Percentiles rank a stretch among this genome's conserved stretches.
phyloP scores from a whole-genome alignment of 2,329 filamentous ascomycete genomes.

The Ustulina deusta region DNA sequence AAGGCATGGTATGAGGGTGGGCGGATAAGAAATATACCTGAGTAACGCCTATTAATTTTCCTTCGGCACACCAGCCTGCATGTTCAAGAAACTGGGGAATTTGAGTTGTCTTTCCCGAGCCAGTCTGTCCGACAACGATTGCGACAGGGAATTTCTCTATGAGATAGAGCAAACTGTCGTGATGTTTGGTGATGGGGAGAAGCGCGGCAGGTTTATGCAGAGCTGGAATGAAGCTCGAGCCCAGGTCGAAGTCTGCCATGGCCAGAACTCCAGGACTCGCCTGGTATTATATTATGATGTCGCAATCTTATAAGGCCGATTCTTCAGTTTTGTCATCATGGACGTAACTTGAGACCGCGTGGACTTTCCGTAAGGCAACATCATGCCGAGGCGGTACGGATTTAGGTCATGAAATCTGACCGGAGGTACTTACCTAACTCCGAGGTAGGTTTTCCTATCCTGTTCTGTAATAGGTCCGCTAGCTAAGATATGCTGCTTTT shows the following conservation, averaged over 20 bases:
- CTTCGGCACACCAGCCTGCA: conserved; percentile 88
- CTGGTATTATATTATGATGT: conserved; percentile 23
- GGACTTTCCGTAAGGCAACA: neutral
- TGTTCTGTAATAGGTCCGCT: no score
- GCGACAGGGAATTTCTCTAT: conserved; percentile 87
- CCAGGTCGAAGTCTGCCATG: conserved; percentile 70
- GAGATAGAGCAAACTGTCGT: conserved; percentile 82
- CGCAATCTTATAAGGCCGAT: conserved; percentile 14
- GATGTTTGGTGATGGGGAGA: conserved; percentile 88
- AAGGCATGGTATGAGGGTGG: neutral
- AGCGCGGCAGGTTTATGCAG: conserved; percentile 87
- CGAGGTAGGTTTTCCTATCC: no score
- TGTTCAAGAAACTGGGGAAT: conserved; percentile 91
- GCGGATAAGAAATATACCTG: conserved; percentile 72
- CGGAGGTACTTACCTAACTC: no score
- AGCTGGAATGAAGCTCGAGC: conserved; percentile 77
- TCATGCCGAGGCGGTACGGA: conserved; percentile 7
- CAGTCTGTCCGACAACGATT: conserved; percentile 92
- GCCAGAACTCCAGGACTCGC: conserved; percentile 5
- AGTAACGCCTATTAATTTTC: conserved; percentile 87
- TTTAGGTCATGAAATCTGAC: neutral
- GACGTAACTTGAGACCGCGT: conserved; percentile 12
- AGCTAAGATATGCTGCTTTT: no score
- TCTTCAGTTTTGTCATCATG: conserved; percentile 16
- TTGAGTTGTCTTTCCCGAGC: conserved; percentile 95